phyloP scores from a whole-genome alignment of 768 basidiomycete genomes.

The Austroboletus eburneus region DNA sequence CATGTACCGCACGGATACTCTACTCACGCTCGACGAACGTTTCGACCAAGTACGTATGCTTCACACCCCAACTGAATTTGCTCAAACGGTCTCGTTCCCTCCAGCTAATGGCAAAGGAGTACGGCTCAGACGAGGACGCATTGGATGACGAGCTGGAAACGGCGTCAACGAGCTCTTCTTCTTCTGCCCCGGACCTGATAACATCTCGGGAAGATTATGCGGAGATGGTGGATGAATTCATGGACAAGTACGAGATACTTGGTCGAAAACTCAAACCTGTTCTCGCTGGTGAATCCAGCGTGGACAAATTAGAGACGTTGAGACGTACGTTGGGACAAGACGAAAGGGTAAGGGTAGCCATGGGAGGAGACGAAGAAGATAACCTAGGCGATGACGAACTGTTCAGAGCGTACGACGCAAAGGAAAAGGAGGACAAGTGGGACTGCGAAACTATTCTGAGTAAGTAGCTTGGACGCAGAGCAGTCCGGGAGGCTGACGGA shows the following conservation, averaged over 20 bases:
- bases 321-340: slow-evolving; percentile 75
- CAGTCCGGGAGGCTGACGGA: slow-evolving; percentile 5
- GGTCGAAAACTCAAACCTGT: slow-evolving; percentile 82
- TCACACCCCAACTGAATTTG: not conserved
- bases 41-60: slow-evolving; percentile 76
- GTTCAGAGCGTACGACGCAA: slow-evolving; percentile 34
- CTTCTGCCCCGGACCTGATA: slow-evolving; percentile 68
- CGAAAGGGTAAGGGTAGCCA: slow-evolving; percentile 47
- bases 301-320: slow-evolving; percentile 77
- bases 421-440: slow-evolving; percentile 75
- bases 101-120: slow-evolving; percentile 76
- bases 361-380: slow-evolving; percentile 44
- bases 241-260: slow-evolving; percentile 85
- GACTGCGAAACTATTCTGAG: slow-evolving; percentile 95
- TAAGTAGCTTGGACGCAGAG: slow-evolving; percentile 37
- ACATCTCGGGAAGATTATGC: slow-evolving; percentile 87
- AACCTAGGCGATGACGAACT: slow-evolving; percentile 44
- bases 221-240: slow-evolving; percentile 88
- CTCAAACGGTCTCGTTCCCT: not conserved
- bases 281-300: slow-evolving; percentile 66
- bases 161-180: slow-evolving; percentile 39
- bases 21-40: slow-evolving; percentile 85
- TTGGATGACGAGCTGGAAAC: slow-evolving; percentile 47
- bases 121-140: slow-evolving; percentile 56
- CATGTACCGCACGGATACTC: slow-evolving; percentile 87